Percentiles rank a stretch among this genome's conserved stretches.
phyloP scores from a whole-genome alignment of 2,329 filamentous ascomycete genomes.

The Hypoxylon rubiginosum region DNA sequence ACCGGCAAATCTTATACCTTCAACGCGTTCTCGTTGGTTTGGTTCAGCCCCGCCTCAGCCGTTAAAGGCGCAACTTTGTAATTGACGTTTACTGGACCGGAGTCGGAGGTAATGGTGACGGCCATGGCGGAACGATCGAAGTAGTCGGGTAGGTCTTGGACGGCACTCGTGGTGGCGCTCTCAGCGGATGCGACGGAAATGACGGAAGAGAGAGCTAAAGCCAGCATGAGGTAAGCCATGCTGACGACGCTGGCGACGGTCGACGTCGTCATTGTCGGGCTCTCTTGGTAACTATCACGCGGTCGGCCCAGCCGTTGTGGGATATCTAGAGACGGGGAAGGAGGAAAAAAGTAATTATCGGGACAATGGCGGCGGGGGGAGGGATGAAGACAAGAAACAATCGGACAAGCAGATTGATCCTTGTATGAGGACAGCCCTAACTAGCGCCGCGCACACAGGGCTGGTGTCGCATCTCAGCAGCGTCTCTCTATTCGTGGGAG shows the following conservation, averaged over 20 bases:
- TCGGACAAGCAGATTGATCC: slow-evolving; percentile 25
- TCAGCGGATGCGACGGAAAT: slow-evolving; percentile 53
- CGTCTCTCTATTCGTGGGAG: slow-evolving; percentile 20
- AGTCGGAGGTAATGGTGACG: slow-evolving; percentile 38
- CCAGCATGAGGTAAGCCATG: slow-evolving; percentile 53
- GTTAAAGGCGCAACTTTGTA: slow-evolving; percentile 50
- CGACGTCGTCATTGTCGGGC: slow-evolving; percentile 54
- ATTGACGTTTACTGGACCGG: slow-evolving; percentile 30
- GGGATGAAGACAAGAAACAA: slow-evolving; percentile 18
- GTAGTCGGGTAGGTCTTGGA: slow-evolving; percentile 37
- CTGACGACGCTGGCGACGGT: slow-evolving; percentile 51
- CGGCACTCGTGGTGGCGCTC: slow-evolving; percentile 46
- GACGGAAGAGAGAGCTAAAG: slow-evolving; percentile 51
- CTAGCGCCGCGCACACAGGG: slow-evolving; percentile 27
- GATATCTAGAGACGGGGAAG: slow-evolving; percentile 19
- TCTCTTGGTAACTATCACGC: slow-evolving; percentile 37
- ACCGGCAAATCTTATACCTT: slow-evolving; percentile 21
- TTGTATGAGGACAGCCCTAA: slow-evolving; percentile 32
- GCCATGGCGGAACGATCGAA: slow-evolving; percentile 43
- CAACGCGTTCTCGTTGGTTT: slow-evolving; percentile 35
- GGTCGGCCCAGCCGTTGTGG: slow-evolving; percentile 40
- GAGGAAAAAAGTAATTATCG: slow-evolving; percentile 1
- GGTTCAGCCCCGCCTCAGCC: slow-evolving; percentile 45
- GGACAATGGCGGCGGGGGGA: slow-evolving; percentile 6
- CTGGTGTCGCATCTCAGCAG: slow-evolving; percentile 43